Evolutionary conservation across 2,329 filamentous ascomycete genomes (phyloP), one percentile per base, ranked within the genome.

Genomic region (Huntiella omanensis): DNA sequence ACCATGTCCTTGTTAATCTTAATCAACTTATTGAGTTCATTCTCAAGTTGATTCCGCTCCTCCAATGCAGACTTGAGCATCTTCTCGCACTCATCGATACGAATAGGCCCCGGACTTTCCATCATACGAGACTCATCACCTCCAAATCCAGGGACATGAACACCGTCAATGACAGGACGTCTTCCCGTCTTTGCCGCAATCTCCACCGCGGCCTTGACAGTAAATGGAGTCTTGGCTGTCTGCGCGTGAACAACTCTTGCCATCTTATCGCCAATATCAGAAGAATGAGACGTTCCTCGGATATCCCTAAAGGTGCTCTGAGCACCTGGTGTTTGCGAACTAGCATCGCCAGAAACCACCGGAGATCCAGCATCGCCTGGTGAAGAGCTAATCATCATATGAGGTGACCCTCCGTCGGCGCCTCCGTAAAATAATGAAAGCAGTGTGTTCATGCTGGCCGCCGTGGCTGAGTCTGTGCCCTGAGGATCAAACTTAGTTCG

Each of bases 11-110:
- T 62, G 55, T 80, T 81, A 57, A 69, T 71, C 60, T 70, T 73
- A 47, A 80, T 68, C 15, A 77, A 56, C 38, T 67, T 64, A 56
- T 73, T 73, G 47, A 80, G 58, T 39, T 63, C 70, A 63, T 75
- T 78, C 60, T 80, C 75, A 28, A 77, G 57, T 54, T 65, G 70
- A 52, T 79, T 75, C 5, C 71, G 70, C 57, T 80, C 76, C 56
- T 70, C 73, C 43, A 68, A 65, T 22, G 71, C 68, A 34, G 66
- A 58, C 16, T 57, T 54, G 38, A 73, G 62, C 40, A 70, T 70
- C 47, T 61, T 62, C 60, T 82, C 77, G 2, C 75, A 70, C 49
- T 81, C 78, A 51, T 77, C 70, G 2, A 79, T 65, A 41, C 64
- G 73, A 66, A 80, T 71, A 5, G 75, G 60, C 4, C 69, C 68